Base-by-base conservation (phyloP, 2,329 filamentous ascomycete genomes). In the Furcasterigmium furcatum region DNA sequence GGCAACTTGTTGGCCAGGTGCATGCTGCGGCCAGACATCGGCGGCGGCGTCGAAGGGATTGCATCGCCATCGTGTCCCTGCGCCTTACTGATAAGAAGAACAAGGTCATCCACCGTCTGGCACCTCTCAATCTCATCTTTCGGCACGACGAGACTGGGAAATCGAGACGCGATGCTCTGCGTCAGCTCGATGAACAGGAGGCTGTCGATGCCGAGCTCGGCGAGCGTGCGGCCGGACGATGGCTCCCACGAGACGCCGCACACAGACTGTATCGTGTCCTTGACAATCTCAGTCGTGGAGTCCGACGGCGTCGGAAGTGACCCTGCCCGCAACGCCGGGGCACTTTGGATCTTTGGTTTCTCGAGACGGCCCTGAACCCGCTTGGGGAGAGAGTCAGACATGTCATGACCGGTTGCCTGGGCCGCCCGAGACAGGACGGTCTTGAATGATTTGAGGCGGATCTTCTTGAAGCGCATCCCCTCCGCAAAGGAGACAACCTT, bases 211-310 rank as follows among this genome's bases (percentile, higher is more conserved):
- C 57, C 59, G 9, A 57, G 41, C 19, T 58, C 51, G 9, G 38
- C 44, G 34, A 58, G 47, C 9, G 46, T 53, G 24, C 16, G 36
- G 7, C 43, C 46, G 32, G 54, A 45, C 29, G 56, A 47, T 9
- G 74, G 71, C 29, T 72, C 70, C 30, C 72, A 61, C 43, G 72
- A 67, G 34, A 77, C 71, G 52, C 73, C 73, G 68, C 76, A 77
- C 55, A 77, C 72, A 52, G 73, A 71, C 27, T 73, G 70, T 42
- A 78, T 65, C 54, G 78, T 74, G 7, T 35, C 32, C 14, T 35
- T n/a, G 32, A 35, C 14, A 7, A 18, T 18, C 32, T 35, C 32
- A 14, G 32, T n/a, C 6, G 16, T 18, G 6, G 32, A n/a, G 14
- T 35, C 16, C 32, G 13, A n/a, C 7, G 32, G 32, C 32, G 32